These are phyloP conservation scores for Pichia sp. DNA, from an alignment of 1,139 yeast species.

Conservation along the genomic window DNA sequence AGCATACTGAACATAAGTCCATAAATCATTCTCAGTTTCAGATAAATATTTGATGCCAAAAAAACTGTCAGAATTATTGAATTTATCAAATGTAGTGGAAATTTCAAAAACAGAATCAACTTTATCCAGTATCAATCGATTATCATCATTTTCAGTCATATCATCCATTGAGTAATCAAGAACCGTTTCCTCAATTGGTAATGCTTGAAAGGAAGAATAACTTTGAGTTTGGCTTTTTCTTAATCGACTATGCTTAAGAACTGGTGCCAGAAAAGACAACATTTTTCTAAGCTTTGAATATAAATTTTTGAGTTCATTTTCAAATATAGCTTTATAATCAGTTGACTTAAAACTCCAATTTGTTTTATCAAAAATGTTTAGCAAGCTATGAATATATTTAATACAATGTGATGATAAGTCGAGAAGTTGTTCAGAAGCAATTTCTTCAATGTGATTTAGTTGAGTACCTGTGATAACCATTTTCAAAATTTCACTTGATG, in stretches of 20 bases:
- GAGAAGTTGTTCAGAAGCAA: not conserved
- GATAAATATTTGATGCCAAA: slow-evolving; percentile 8
- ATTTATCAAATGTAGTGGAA: slow-evolving; percentile 10
- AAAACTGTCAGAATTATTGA: not conserved
- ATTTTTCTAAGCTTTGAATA: not conserved
- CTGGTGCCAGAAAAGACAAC: slow-evolving; percentile 9
- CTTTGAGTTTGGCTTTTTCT: not conserved
- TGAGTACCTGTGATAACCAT: slow-evolving; percentile 14
- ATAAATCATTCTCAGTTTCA: slow-evolving; percentile 7
- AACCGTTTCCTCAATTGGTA: slow-evolving; percentile 2
- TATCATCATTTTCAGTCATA: not conserved
- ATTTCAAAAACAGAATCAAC: slow-evolving; percentile 9
- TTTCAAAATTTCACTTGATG: slow-evolving; percentile 9
- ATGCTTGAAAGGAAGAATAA: not conserved
- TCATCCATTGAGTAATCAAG: slow-evolving; percentile 8
- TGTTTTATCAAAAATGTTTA: slow-evolving; percentile 1
- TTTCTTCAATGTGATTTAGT: slow-evolving; percentile 8
- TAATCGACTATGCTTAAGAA: slow-evolving; percentile 1
- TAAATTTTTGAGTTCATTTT: slow-evolving; percentile 5
- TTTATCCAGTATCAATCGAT: slow-evolving; percentile 5
- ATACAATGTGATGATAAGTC: slow-evolving; percentile 7
- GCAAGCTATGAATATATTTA: slow-evolving; percentile 4
- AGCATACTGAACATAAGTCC: slow-evolving; percentile 16
- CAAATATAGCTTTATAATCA: not conserved
- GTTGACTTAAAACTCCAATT: not conserved